A percentile compares a stretch with the other conserved stretches of the same genome.
These are phyloP conservation scores for Cystofilobasidium capitatum DNA, from an alignment of 768 basidiomycete genomes.

Conservation along the genomic window DNA sequence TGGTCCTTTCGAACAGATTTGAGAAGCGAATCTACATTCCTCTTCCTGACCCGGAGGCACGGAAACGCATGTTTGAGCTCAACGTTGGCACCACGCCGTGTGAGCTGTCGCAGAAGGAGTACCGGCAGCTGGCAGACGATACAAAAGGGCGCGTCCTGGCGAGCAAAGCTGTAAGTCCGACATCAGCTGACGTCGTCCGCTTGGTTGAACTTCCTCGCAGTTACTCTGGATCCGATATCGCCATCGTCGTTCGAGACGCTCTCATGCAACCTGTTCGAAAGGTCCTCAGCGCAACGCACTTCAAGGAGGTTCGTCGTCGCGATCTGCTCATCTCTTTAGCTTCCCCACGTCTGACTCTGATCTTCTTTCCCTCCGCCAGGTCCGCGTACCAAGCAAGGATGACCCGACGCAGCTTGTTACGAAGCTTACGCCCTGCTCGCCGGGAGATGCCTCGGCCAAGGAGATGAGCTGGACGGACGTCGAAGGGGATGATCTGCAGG, in stretches of 20 bases:
- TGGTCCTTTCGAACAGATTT: constrained; percentile 48
- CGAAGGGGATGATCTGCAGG: constrained; percentile 75
- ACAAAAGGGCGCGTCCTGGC: constrained; percentile 61
- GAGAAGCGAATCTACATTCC: constrained; percentile 99
- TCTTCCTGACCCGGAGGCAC: constrained; percentile 82
- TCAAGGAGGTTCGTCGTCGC: constrained; percentile 50
- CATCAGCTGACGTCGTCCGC: background rate
- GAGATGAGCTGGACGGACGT: constrained; percentile 88
- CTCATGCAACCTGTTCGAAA: constrained; percentile 98
- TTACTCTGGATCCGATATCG: constrained; percentile 90
- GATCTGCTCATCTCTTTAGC: background rate
- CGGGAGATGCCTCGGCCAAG: constrained; percentile 71
- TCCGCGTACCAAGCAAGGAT: constrained; percentile 33
- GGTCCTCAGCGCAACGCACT: constrained; percentile 89
- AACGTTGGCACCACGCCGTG: constrained; percentile 91
- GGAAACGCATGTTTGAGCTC: constrained; percentile 91
- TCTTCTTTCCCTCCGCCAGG: constrained; percentile 2
- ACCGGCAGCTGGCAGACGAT: constrained; percentile 63
- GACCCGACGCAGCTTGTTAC: constrained; percentile 31
- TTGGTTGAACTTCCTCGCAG: constrained; percentile 35
- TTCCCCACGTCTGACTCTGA: background rate
- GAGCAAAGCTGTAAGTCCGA: background rate
- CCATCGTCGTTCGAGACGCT: constrained; percentile 87
- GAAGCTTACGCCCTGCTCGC: constrained; percentile 91
- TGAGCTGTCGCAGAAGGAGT: constrained; percentile 66